Evolutionary conservation across 805 yeast genomes (phyloP).

Genomic region (Cyberlindnera meyerae): DNA sequence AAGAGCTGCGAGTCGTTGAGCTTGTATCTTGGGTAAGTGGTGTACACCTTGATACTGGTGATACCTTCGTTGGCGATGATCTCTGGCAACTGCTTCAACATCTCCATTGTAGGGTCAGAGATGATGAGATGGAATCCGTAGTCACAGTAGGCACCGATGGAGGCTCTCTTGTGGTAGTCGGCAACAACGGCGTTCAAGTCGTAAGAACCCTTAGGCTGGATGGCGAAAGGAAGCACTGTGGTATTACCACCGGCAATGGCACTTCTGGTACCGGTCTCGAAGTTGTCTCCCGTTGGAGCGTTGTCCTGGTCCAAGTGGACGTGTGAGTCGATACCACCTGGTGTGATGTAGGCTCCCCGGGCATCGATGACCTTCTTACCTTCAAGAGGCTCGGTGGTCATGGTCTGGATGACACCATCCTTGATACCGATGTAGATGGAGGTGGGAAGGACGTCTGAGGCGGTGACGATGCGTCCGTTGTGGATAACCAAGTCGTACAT

Average conservation of each 20-base stretch:
- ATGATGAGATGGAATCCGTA: constrained; percentile 45
- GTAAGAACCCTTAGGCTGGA: constrained; percentile 33
- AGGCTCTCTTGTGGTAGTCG: constrained; percentile 30
- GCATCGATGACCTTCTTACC: constrained; percentile 37
- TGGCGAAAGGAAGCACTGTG: constrained; percentile 42
- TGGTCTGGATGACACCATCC: constrained; percentile 34
- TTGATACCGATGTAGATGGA: constrained; percentile 37
- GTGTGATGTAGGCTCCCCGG: constrained; percentile 42
- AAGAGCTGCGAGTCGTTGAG: constrained; percentile 37
- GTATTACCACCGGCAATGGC: constrained; percentile 50
- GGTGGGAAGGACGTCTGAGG: constrained; percentile 29
- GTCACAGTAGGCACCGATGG: constrained; percentile 37
- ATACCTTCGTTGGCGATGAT: constrained; percentile 27
- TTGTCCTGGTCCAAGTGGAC: constrained; percentile 43
- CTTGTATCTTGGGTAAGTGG: constrained; percentile 40
- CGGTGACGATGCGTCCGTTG: constrained; percentile 31
- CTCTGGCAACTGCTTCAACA: constrained; percentile 30
- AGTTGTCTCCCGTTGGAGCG: constrained; percentile 39
- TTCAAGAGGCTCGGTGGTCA: constrained; percentile 28
- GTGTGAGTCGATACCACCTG: constrained; percentile 49
- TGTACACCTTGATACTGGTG: constrained; percentile 31
- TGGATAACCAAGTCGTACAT: constrained; percentile 25
- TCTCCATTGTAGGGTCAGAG: constrained; percentile 30
- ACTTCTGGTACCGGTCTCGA: constrained; percentile 39
- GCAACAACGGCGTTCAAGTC: constrained; percentile 28